Conservation (phyloP, 1,139 yeast species). For the Debaryomyces udenii region DNA sequence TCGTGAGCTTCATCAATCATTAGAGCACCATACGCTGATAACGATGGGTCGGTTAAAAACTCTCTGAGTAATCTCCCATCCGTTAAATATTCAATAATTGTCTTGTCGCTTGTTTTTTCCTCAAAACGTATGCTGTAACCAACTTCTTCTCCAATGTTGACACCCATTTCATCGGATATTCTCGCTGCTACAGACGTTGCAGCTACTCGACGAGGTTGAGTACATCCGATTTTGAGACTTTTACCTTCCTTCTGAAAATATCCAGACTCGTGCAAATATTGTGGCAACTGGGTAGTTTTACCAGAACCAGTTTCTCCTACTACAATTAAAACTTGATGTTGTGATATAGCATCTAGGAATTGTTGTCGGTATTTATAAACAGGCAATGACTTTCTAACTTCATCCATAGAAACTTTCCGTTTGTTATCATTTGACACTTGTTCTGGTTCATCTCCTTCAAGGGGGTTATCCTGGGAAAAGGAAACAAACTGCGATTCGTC, state of each 20-base stretch:
- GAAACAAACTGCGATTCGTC: slow-evolving; percentile 77
- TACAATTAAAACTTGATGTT: slow-evolving; percentile 77
- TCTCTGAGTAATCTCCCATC: slow-evolving; percentile 94
- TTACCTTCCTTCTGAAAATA: slow-evolving; percentile 41
- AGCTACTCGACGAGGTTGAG: slow-evolving; percentile 96
- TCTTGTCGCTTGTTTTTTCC: slow-evolving; percentile 58
- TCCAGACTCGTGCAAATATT: slow-evolving; percentile 44
- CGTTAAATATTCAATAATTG: slow-evolving; percentile 75
- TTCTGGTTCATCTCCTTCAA: slow-evolving; percentile 25
- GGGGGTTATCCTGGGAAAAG: slow-evolving; percentile 51
- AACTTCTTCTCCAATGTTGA: slow-evolving; percentile 64
- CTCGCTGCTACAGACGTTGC: slow-evolving; percentile 83
- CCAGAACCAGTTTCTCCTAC: slow-evolving; percentile 76
- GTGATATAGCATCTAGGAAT: slow-evolving; percentile 61
- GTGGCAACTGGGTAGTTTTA: slow-evolving; percentile 46
- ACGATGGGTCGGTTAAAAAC: slow-evolving; percentile 72
- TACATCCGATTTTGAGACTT: slow-evolving; percentile 70
- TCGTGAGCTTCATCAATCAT: slow-evolving; percentile 99
- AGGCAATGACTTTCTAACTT: slow-evolving; percentile 69
- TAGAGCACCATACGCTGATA: slow-evolving; percentile 70
- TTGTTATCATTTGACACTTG: slow-evolving; percentile 16
- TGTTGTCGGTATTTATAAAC: slow-evolving; percentile 67
- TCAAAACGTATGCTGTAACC: slow-evolving; percentile 87
- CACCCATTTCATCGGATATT: slow-evolving; percentile 38
- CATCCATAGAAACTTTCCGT: slow-evolving; percentile 41